Conservation (phyloP, 2,329 filamentous ascomycete species). For the Beauveria australis region DNA sequence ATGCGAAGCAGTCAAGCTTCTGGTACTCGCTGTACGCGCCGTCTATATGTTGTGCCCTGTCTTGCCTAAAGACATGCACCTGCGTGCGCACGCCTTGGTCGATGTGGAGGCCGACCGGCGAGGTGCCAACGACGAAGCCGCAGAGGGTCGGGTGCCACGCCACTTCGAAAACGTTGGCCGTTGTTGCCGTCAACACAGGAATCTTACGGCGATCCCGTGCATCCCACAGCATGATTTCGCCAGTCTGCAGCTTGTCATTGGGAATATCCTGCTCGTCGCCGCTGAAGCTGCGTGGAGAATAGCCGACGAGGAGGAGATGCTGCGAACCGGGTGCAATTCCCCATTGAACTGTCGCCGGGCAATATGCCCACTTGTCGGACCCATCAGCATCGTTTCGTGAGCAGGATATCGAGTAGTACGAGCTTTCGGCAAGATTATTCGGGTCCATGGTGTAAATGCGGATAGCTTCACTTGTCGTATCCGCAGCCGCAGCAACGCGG, state of each 20-base stretch:
- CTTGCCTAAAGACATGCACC: conserved; percentile 43
- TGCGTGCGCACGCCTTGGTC: conserved; percentile 44
- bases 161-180: conserved; percentile 57
- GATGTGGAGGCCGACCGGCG: conserved; percentile 38
- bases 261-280: conserved; percentile 51
- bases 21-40: conserved; percentile 36
- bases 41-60: conserved; percentile 19
- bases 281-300: conserved; percentile 48
- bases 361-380: conserved; percentile 51
- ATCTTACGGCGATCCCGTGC: conserved; percentile 34
- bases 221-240: conserved; percentile 55
- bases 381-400: conserved; percentile 25
- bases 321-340: conserved; percentile 35
- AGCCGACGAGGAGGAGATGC: conserved; percentile 52
- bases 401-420: conserved; percentile 34
- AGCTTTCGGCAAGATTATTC: conserved; percentile 27
- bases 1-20: conserved; percentile 49
- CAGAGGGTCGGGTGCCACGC: conserved; percentile 50
- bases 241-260: conserved; percentile 46
- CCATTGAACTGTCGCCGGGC: conserved; percentile 57
- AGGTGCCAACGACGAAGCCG: conserved; percentile 50
- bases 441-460: conserved; percentile 44
- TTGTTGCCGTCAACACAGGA: conserved; percentile 40
- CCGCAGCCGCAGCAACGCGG: conserved; percentile 51
- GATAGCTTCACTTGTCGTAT: conserved; percentile 45